Evolutionary conservation across 768 basidiomycete genomes (phyloP).

Genomic region (Myochromella boudieri): DNA sequence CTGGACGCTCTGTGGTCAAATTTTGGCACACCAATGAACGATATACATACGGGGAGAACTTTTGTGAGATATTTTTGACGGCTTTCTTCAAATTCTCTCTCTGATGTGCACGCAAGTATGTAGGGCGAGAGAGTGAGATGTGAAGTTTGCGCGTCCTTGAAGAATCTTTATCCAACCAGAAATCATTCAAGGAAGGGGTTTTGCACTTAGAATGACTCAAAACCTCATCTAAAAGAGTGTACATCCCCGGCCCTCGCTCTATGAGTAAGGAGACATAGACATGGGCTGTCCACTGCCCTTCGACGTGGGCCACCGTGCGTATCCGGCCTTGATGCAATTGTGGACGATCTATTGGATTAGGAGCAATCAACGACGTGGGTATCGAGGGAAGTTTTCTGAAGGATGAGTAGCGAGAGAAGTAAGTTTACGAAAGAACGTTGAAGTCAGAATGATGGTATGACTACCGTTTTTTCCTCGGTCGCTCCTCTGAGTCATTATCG

Average conservation of each 20-base stretch:
- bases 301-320: constrained; percentile 74
- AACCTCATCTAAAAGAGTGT: constrained; percentile 44
- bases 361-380: constrained; percentile 43
- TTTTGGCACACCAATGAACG: too few relatives aligned
- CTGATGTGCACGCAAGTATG: constrained; percentile 79
- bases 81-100: constrained; percentile 67
- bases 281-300: constrained; percentile 83
- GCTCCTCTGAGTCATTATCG: constrained; percentile 25
- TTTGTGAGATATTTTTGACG: constrained; percentile 51
- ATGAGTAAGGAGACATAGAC: constrained; percentile 68
- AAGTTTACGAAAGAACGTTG: background rate
- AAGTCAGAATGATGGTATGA: too few relatives aligned
- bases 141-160: constrained; percentile 55
- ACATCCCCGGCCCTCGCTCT: constrained; percentile 40
- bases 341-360: constrained; percentile 68
- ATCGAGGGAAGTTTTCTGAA: constrained; percentile 64
- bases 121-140: constrained; percentile 81
- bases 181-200: constrained; percentile 48
- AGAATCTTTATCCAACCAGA: constrained; percentile 28
- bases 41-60: constrained; percentile 43
- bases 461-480: constrained; percentile 43
- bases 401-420: background rate
- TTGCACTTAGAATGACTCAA: constrained; percentile 39
- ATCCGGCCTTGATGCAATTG: constrained; percentile 81
- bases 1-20: too few relatives aligned